These are phyloP conservation scores for Chrysanthemum lavandulifolium DNA, from an alignment of 129 eudicot species.

Conservation along the genomic window DNA sequence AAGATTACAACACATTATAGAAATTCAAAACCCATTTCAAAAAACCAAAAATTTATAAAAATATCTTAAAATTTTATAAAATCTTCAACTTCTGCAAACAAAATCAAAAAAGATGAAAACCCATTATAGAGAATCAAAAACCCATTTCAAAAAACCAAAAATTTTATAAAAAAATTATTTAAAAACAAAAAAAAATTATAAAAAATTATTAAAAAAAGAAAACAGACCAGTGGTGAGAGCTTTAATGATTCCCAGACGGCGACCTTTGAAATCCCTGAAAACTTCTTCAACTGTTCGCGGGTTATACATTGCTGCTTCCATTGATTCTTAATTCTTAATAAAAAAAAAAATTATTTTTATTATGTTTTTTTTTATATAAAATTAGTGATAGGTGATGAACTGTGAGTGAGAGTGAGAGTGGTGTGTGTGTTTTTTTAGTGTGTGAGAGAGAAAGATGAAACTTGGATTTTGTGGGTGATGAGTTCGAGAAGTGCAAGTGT, in stretches of 20 bases:
- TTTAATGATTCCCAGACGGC: conserved; percentile 69
- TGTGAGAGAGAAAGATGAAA: conserved; percentile 10
- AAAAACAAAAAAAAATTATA: not conserved
- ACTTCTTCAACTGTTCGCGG: conserved; percentile 86
- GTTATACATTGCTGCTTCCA: conserved; percentile 50
- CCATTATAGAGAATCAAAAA: not conserved
- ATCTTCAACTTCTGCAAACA: too few relatives aligned
- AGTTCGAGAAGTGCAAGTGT: conserved; percentile 38
- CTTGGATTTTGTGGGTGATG: conserved; percentile 49
- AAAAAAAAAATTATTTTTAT: too few relatives aligned
- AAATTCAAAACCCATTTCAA: too few relatives aligned
- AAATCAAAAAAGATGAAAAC: too few relatives aligned
- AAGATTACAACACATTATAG: too few relatives aligned
- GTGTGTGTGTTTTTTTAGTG: conserved; percentile 1
- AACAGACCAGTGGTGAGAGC: conserved; percentile 73
- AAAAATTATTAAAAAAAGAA: not conserved
- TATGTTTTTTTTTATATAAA: conserved; percentile 2
- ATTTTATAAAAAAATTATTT: not conserved
- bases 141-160: not conserved
- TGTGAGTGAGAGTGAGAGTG: not conserved
- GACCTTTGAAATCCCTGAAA: conserved; percentile 79
- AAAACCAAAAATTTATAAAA: too few relatives aligned
- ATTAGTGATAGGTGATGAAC: too few relatives aligned
- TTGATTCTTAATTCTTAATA: not conserved
- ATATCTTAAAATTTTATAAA: too few relatives aligned